Conservation (phyloP, 306 rosid species). For the Trifolium pratense region DNA sequence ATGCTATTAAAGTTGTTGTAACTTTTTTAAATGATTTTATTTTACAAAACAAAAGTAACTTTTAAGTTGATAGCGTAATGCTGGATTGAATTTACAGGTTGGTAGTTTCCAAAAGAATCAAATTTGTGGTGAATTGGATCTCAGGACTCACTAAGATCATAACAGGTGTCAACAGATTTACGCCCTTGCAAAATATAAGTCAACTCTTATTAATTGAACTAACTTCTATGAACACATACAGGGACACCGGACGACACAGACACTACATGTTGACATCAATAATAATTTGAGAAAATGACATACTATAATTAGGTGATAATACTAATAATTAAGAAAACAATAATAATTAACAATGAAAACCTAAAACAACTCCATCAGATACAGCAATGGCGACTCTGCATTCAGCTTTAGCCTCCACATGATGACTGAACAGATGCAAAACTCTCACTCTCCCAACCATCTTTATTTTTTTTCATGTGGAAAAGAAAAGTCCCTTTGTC, state of each 20-base stretch:
- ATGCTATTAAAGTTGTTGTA: not conserved
- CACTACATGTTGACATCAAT: too few relatives aligned
- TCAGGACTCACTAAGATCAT: too few relatives aligned
- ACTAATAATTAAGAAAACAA: not conserved
- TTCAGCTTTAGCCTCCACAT: constrained; percentile 55
- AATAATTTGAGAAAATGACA: not conserved
- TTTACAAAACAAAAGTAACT: too few relatives aligned
- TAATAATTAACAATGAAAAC: constrained; percentile 71
- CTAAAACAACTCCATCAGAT: constrained; percentile 78
- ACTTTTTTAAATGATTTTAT: too few relatives aligned
- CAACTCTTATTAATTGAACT: too few relatives aligned
- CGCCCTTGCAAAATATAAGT: too few relatives aligned
- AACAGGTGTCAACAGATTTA: too few relatives aligned
- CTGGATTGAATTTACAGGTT: not conserved
- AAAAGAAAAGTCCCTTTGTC: too few relatives aligned
- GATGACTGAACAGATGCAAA: constrained; percentile 80
- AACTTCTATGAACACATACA: too few relatives aligned
- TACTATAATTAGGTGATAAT: too few relatives aligned
- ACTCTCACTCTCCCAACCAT: constrained; percentile 84
- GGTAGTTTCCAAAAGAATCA: not conserved
- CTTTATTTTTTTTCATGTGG: too few relatives aligned
- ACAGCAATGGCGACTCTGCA: constrained; percentile 71
- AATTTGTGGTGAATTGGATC: not conserved
- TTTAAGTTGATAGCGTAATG: not conserved
- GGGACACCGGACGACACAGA: too few relatives aligned